Evolutionary conservation across 2,329 filamentous ascomycete genomes (phyloP).

Genomic region (Corinectria fuckeliana): DNA sequence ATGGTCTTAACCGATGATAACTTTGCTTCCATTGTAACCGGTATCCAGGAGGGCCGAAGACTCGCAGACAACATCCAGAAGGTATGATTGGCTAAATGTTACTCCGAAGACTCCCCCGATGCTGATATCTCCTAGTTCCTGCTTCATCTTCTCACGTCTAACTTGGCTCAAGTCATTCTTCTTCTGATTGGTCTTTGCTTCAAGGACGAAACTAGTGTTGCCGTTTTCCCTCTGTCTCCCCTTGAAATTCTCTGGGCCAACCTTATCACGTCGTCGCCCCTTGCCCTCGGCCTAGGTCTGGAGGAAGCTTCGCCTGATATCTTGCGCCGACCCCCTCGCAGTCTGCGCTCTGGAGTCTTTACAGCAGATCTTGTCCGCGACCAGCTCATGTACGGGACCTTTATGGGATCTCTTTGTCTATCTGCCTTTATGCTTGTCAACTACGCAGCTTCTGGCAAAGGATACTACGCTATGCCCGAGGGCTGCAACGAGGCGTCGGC

Average conservation of each 20-base stretch:
- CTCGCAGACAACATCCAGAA: slow-evolving; percentile 79
- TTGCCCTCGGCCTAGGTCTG: slow-evolving; percentile 75
- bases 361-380: slow-evolving; percentile 69
- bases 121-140: no score
- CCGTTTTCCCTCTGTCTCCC: slow-evolving; percentile 74
- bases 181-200: slow-evolving; percentile 74
- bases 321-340: slow-evolving; percentile 69
- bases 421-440: slow-evolving; percentile 66
- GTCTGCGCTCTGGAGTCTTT: slow-evolving; percentile 66
- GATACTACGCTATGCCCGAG: slow-evolving; percentile 55
- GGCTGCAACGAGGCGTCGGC: slow-evolving; percentile 65
- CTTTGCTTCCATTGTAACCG: slow-evolving; percentile 81
- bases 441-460: slow-evolving; percentile 55
- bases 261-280: slow-evolving; percentile 73
- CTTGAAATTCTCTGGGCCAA: slow-evolving; percentile 81
- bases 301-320: slow-evolving; percentile 74
- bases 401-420: slow-evolving; percentile 68
- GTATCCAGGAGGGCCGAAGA: slow-evolving; percentile 72
- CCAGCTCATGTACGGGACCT: slow-evolving; percentile 70
- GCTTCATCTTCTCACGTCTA: slow-evolving; percentile 71
- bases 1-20: slow-evolving; percentile 91
- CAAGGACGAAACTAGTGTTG: slow-evolving; percentile 63
- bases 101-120: no score
- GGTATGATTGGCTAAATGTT: no score
- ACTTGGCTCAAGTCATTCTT: slow-evolving; percentile 73